Conservation (phyloP, 495 filamentous ascomycete species). For the Aspergillus biplanus region DNA sequence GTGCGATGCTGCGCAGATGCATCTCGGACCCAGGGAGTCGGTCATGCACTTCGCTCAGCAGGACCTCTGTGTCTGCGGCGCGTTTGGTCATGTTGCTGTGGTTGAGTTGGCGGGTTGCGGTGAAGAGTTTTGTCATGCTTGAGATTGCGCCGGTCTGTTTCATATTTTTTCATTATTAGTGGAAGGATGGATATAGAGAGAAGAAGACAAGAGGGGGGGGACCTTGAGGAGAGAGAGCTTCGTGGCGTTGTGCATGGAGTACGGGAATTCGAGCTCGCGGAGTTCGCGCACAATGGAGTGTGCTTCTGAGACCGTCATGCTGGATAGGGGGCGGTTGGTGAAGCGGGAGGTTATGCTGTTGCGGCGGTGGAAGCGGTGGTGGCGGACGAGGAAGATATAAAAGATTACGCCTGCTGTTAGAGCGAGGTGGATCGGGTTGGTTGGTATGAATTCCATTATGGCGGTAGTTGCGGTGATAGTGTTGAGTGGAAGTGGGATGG, state of each 20-base stretch:
- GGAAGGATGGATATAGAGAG: background rate
- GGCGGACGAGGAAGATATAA: too few species aligned
- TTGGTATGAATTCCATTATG: too few species aligned
- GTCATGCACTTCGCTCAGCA: conserved; percentile 34
- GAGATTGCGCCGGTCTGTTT: conserved; percentile 38
- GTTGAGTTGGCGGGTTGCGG: conserved; percentile 38
- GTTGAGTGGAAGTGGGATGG: too few species aligned
- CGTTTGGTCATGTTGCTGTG: conserved; percentile 34
- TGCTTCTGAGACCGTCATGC: conserved; percentile 39
- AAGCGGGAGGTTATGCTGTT: too few species aligned
- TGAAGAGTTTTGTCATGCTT: conserved; percentile 42
- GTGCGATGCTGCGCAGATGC: conserved; percentile 35
- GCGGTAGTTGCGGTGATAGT: too few species aligned
- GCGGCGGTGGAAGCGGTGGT: too few species aligned
- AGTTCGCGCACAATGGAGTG: conserved; percentile 32
- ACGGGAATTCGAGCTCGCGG: conserved; percentile 38
- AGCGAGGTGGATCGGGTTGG: too few species aligned
- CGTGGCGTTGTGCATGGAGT: conserved; percentile 29
- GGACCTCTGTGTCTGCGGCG: conserved; percentile 36
- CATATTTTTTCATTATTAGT: conserved; percentile 18
- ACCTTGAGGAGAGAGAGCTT: conserved; percentile 39
- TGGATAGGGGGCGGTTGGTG: conserved; percentile 19
- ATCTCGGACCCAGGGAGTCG: conserved; percentile 33
- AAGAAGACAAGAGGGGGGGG: conserved; percentile 11
- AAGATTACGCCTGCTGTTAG: too few species aligned